These are phyloP conservation scores for Penicillium italicum DNA, from an alignment of 2,329 filamentous ascomycete species.

Conservation along the genomic window DNA sequence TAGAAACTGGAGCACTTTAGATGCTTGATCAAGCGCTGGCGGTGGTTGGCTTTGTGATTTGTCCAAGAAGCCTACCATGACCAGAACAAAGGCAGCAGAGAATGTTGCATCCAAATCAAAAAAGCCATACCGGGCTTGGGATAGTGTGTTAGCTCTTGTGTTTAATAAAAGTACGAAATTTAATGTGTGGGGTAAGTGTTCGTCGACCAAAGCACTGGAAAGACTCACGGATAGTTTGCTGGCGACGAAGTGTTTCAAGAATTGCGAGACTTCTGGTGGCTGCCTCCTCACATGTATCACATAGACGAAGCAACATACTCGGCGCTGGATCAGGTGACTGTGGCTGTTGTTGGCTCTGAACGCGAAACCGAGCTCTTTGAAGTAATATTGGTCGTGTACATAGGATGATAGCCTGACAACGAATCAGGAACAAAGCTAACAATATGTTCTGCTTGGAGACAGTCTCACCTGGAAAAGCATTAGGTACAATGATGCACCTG, in stretches of 20 bases:
- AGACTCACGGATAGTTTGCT: conserved; percentile 18
- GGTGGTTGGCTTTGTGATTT: conserved; percentile 11
- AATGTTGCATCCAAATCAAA: conserved; percentile 25
- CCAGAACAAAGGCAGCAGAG: conserved; percentile 23
- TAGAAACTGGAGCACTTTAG: conserved; percentile 15
- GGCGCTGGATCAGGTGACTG: conserved; percentile 3
- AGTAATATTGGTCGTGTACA: conserved; percentile 21
- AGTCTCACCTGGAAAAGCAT: conserved; percentile 22
- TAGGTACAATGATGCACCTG: conserved; percentile 21
- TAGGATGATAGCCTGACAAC: conserved; percentile 19
- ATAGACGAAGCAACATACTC: conserved; percentile 11
- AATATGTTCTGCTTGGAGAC: not conserved
- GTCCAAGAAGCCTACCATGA: conserved; percentile 18
- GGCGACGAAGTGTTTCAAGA: conserved; percentile 13
- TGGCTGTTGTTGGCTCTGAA: conserved; percentile 7
- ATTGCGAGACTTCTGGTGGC: conserved; percentile 20
- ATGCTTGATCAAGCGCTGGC: conserved; percentile 14
- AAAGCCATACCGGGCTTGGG: conserved; percentile 17
- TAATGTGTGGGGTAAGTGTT: too few species aligned
- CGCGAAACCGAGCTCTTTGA: conserved; percentile 15
- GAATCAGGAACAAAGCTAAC: not conserved
- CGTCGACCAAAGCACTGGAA: too few species aligned
- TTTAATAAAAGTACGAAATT: not conserved
- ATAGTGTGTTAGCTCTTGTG: not conserved
- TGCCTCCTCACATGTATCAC: conserved; percentile 22